Percentiles rank a stretch among this genome's conserved stretches.
These are phyloP conservation scores for Colletotrichum shisoi DNA, from an alignment of 2,329 filamentous ascomycete species.

Conservation along the genomic window DNA sequence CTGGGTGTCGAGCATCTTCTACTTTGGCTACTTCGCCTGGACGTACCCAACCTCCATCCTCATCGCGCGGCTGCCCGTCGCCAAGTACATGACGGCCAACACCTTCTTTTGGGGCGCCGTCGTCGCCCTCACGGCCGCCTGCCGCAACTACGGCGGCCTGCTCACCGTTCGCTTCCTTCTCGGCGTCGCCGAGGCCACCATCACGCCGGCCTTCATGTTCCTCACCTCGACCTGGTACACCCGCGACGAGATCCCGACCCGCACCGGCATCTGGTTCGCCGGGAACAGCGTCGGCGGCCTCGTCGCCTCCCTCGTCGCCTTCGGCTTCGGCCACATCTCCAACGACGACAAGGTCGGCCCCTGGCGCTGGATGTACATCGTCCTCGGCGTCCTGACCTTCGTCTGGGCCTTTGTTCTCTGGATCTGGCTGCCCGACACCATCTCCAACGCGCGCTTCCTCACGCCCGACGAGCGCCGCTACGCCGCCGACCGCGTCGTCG, in stretches of 20 bases:
- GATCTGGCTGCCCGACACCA: slow-evolving; percentile 60
- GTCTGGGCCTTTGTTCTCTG: slow-evolving; percentile 60
- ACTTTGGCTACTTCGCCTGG: slow-evolving; percentile 58
- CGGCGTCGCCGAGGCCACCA: slow-evolving; percentile 63
- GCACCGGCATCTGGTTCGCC: slow-evolving; percentile 65
- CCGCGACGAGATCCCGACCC: slow-evolving; percentile 62
- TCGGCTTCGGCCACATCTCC: slow-evolving; percentile 63
- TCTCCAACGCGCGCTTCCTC: slow-evolving; percentile 66
- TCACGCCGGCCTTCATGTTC: slow-evolving; percentile 64
- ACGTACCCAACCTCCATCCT: slow-evolving; percentile 60
- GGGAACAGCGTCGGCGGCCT: slow-evolving; percentile 60
- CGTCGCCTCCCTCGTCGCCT: slow-evolving; percentile 60
- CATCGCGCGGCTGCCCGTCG: slow-evolving; percentile 57
- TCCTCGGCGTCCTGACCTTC: slow-evolving; percentile 61
- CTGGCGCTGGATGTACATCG: slow-evolving; percentile 67
- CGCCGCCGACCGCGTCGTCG: slow-evolving; percentile 56
- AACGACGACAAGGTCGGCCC: slow-evolving; percentile 53
- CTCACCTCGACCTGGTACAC: slow-evolving; percentile 66
- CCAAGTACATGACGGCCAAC: slow-evolving; percentile 57
- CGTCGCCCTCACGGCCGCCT: slow-evolving; percentile 56
- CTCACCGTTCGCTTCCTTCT: slow-evolving; percentile 62
- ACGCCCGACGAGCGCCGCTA: slow-evolving; percentile 60
- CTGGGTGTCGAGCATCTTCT: slow-evolving; percentile 51
- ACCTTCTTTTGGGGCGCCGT: slow-evolving; percentile 61
- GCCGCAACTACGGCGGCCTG: slow-evolving; percentile 58